Conservation (phyloP, 441 rosid genomes). For the Pelargonium citronellum region DNA sequence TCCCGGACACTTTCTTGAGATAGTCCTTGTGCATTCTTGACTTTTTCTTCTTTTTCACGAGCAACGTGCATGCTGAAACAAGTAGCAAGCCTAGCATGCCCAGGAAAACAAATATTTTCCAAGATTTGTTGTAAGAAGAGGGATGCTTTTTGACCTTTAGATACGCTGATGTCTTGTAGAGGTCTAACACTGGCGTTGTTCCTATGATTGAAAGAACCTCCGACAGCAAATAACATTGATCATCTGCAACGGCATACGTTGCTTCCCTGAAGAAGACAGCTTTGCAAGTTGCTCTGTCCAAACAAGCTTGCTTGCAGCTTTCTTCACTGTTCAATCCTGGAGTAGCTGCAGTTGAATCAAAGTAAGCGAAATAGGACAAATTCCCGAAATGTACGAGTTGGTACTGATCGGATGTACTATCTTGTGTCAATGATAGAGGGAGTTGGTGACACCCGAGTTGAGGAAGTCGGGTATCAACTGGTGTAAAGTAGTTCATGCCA, state of each 20-base stretch:
- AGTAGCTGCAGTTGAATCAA: neutral
- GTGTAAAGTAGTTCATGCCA: neutral
- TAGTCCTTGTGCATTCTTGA: neutral
- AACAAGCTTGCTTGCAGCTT: neutral
- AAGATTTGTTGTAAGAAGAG: no score
- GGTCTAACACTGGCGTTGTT: neutral
- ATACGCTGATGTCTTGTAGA: no score
- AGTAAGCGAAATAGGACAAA: neutral
- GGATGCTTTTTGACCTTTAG: no score
- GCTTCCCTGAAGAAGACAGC: neutral
- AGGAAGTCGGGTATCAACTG: neutral
- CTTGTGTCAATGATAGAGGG: no score
- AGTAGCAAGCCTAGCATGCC: no score
- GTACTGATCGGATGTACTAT: neutral
- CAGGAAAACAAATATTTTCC: no score
- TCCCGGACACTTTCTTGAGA: conserved; percentile 11
- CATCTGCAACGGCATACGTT: neutral
- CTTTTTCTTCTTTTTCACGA: no score
- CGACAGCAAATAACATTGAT: neutral
- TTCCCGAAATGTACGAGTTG: neutral
- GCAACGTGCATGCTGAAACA: no score
- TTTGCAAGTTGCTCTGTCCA: neutral
- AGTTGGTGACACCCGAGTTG: neutral
- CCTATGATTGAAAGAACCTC: neutral
- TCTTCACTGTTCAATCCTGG: neutral